Evolutionary conservation across 306 rosid species (phyloP).

Genomic region (Spatholobus suberectus): DNA sequence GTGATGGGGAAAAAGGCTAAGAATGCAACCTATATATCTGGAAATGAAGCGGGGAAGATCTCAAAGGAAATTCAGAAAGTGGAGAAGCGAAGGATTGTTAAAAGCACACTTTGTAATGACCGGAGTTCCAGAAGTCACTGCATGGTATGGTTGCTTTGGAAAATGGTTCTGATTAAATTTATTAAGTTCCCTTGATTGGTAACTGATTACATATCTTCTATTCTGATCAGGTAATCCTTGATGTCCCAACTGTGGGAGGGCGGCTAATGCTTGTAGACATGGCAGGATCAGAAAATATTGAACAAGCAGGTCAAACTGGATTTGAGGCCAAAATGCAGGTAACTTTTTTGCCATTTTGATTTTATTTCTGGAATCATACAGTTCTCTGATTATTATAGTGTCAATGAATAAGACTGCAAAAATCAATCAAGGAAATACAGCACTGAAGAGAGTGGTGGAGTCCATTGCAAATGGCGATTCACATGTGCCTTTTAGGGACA

Average conservation of each 20-base stretch:
- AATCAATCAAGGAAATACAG: constrained; percentile 95
- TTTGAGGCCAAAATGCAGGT: constrained; percentile 99
- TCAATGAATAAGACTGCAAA: constrained; percentile 75
- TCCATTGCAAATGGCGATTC: constrained; percentile 99
- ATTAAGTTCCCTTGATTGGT: background rate
- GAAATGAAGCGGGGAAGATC: constrained; percentile 95
- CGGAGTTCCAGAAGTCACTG: constrained; percentile 99
- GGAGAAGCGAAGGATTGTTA: constrained; percentile 94
- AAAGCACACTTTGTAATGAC: constrained; percentile 96
- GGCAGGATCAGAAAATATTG: constrained; percentile 99
- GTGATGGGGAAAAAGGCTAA: constrained; percentile 99
- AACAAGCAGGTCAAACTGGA: constrained; percentile 98
- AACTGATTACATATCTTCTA: constrained; percentile 24
- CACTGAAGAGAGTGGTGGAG: constrained; percentile 96
- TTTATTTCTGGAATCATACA: background rate
- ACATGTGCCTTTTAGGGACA: constrained; percentile 98
- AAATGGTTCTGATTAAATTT: constrained; percentile 17
- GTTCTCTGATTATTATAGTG: constrained; percentile 30
- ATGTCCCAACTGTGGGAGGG: constrained; percentile 96
- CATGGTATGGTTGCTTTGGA: constrained; percentile 63
- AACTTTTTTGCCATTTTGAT: constrained; percentile 5
- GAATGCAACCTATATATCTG: constrained; percentile 93
- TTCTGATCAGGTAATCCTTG: constrained; percentile 77
- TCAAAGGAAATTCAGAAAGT: constrained; percentile 99
- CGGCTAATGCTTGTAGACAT: constrained; percentile 97